Conservation (phyloP, 768 basidiomycete genomes). For the Suillus subaureus region DNA sequence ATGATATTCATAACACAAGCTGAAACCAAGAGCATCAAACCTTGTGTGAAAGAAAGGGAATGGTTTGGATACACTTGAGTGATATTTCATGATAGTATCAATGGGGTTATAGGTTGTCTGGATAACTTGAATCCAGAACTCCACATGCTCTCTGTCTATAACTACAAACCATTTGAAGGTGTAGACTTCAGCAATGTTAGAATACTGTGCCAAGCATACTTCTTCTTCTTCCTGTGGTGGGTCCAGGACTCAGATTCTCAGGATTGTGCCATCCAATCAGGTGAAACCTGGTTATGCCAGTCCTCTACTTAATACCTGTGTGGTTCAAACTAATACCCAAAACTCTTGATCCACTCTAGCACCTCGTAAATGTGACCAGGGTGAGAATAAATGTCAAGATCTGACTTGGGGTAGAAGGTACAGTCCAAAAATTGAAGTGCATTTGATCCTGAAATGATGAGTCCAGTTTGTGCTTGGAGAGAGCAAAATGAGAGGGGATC, state of each 20-base stretch:
- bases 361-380: slow-evolving; percentile 34
- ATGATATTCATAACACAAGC: slow-evolving; percentile 50
- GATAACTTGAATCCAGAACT: slow-evolving; percentile 44
- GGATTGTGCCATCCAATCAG: slow-evolving; percentile 20
- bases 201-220: slow-evolving; percentile 5
- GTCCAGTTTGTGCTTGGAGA: slow-evolving; percentile 44
- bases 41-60: neutral
- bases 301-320: slow-evolving; percentile 18
- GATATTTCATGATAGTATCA: slow-evolving; percentile 46
- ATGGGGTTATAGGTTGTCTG: slow-evolving; percentile 34
- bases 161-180: slow-evolving; percentile 25
- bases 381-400: slow-evolving; percentile 54
- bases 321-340: slow-evolving; percentile 35
- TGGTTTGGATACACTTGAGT: slow-evolving; percentile 42
- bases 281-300: slow-evolving; percentile 16
- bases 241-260: neutral
- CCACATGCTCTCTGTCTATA: neutral
- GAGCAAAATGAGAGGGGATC: slow-evolving; percentile 43
- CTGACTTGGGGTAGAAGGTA: slow-evolving; percentile 44
- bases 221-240: rapidly evolving
- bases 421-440: slow-evolving; percentile 57
- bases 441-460: slow-evolving; percentile 54
- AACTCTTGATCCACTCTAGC: slow-evolving; percentile 29
- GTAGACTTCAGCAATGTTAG: slow-evolving; percentile 19
- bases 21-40: slow-evolving; percentile 13